A percentile compares a stretch with the other conserved stretches of the same genome.
phyloP scores from a whole-genome alignment of 225 moss, liverwort and hornwort genomes.

The Physcomitrellopsis africana region DNA sequence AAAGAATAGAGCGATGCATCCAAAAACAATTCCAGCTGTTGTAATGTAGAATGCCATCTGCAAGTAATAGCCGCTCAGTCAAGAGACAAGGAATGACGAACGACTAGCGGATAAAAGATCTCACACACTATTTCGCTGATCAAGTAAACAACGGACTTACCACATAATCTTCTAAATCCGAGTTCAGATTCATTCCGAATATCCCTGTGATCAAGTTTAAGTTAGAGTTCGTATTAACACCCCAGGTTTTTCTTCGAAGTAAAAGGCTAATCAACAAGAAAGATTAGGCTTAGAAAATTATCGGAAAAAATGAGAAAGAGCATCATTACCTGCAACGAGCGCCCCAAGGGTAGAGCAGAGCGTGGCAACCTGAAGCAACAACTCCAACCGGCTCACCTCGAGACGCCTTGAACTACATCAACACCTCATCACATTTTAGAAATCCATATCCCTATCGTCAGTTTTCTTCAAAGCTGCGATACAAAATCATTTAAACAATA shows the following conservation, averaged over 20 bases:
- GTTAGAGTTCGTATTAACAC: too few species aligned
- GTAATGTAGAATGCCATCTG: slow-evolving; percentile 93
- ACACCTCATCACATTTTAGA: slow-evolving; percentile 18
- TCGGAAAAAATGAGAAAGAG: slow-evolving; percentile 12
- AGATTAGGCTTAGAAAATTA: not conserved
- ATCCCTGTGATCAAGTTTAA: slow-evolving; percentile 58
- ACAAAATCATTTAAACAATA: not conserved
- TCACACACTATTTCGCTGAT: slow-evolving; percentile 1
- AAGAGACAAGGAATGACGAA: not conserved
- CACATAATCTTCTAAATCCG: slow-evolving; percentile 90
- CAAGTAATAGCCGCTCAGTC: slow-evolving; percentile 20
- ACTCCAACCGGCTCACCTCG: slow-evolving; percentile 95
- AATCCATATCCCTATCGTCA: slow-evolving; percentile 7
- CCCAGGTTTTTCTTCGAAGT: too few species aligned
- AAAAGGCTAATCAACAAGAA: too few species aligned
- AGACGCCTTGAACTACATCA: slow-evolving; percentile 88
- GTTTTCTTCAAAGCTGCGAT: not conserved
- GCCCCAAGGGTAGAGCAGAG: slow-evolving; percentile 98
- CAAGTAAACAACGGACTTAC: slow-evolving; percentile 44
- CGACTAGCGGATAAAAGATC: not conserved
- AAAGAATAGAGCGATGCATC: slow-evolving; percentile 77
- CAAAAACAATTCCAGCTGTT: slow-evolving; percentile 80
- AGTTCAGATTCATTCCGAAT: slow-evolving; percentile 98
- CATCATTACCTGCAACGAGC: slow-evolving; percentile 78
- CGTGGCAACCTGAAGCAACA: slow-evolving; percentile 94